Percentiles rank a stretch among this genome's conserved stretches.
Conservation (phyloP, 2,329 filamentous ascomycete species). For the Cytospora piceae region DNA sequence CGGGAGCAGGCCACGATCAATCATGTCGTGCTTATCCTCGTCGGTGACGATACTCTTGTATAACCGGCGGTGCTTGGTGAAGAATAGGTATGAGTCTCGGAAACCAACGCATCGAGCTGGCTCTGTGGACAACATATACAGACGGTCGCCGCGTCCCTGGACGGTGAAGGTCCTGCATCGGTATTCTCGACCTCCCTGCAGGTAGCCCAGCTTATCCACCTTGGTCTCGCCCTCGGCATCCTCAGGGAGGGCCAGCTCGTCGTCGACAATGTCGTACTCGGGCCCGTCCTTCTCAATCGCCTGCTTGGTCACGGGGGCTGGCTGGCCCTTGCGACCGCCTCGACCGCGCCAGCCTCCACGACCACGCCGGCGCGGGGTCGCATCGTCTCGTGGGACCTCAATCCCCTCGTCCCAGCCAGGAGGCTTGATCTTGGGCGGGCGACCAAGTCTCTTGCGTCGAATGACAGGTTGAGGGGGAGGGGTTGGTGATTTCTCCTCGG, state of each 20-base stretch:
- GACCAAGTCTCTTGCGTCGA: slow-evolving; percentile 77
- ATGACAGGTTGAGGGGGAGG: slow-evolving; percentile 65
- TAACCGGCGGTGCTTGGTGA: slow-evolving; percentile 94
- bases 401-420: slow-evolving; percentile 75
- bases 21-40: slow-evolving; percentile 95
- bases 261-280: slow-evolving; percentile 84
- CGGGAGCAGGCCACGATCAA: slow-evolving; percentile 91
- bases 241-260: slow-evolving; percentile 87
- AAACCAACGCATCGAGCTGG: slow-evolving; percentile 96
- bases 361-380: slow-evolving; percentile 64
- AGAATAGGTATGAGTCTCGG: slow-evolving; percentile 97
- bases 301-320: slow-evolving; percentile 78
- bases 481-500: slow-evolving; percentile 53
- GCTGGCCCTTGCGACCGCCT: slow-evolving; percentile 69
- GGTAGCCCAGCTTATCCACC: slow-evolving; percentile 85
- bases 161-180: slow-evolving; percentile 95
- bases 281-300: slow-evolving; percentile 94
- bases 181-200: slow-evolving; percentile 86
- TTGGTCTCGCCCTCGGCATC: slow-evolving; percentile 90
- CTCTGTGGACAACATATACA: slow-evolving; percentile 99
- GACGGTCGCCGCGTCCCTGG: slow-evolving; percentile 75
- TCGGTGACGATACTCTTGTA: slow-evolving; percentile 99
- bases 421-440: slow-evolving; percentile 82
- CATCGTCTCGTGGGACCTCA: slow-evolving; percentile 58
- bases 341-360: slow-evolving; percentile 73